Evolutionary conservation across 2,329 filamentous ascomycete genomes (phyloP).

Genomic region (Alternaria angustiovoidea): DNA sequence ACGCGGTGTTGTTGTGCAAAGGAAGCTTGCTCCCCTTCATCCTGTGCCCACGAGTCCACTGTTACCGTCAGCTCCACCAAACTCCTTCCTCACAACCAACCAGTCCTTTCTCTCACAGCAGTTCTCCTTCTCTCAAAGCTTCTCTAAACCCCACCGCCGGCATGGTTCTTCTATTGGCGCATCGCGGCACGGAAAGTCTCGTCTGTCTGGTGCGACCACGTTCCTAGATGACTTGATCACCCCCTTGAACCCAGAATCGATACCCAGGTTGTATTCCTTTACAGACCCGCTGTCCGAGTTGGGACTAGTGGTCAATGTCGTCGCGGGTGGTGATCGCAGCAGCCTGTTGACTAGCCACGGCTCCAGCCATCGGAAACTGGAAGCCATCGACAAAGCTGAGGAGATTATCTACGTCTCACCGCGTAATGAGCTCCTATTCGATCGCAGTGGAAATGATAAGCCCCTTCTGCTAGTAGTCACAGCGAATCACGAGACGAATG

Average conservation of each 20-base stretch:
- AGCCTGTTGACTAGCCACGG: slow-evolving; percentile 41
- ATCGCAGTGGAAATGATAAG: slow-evolving; percentile 54
- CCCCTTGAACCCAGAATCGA: slow-evolving; percentile 55
- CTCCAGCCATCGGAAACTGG: slow-evolving; percentile 50
- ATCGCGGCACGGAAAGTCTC: slow-evolving; percentile 31
- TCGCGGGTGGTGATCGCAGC: slow-evolving; percentile 38
- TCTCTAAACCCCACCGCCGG: slow-evolving; percentile 42
- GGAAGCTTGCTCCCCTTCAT: slow-evolving; percentile 69
- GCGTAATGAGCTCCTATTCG: slow-evolving; percentile 62
- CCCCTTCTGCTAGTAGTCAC: slow-evolving; percentile 79
- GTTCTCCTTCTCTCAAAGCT: slow-evolving; percentile 59
- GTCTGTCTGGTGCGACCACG: slow-evolving; percentile 31
- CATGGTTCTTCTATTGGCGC: slow-evolving; percentile 40
- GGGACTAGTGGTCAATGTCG: slow-evolving; percentile 73
- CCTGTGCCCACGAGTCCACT: slow-evolving; percentile 47
- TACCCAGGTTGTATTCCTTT: slow-evolving; percentile 81
- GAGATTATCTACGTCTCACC: slow-evolving; percentile 85
- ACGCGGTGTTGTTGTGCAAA: slow-evolving; percentile 83
- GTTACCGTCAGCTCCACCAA: slow-evolving; percentile 71
- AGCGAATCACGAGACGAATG: slow-evolving; percentile 75
- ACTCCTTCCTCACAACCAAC: slow-evolving; percentile 74
- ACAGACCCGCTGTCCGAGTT: slow-evolving; percentile 87
- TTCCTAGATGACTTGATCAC: slow-evolving; percentile 47
- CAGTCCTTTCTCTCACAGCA: slow-evolving; percentile 62
- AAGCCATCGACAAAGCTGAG: slow-evolving; percentile 77